Percentiles rank a stretch among this genome's conserved stretches.
These are phyloP conservation scores for Candida palmyrensis DNA, from an alignment of 805 yeast genomes.

Conservation along the genomic window DNA sequence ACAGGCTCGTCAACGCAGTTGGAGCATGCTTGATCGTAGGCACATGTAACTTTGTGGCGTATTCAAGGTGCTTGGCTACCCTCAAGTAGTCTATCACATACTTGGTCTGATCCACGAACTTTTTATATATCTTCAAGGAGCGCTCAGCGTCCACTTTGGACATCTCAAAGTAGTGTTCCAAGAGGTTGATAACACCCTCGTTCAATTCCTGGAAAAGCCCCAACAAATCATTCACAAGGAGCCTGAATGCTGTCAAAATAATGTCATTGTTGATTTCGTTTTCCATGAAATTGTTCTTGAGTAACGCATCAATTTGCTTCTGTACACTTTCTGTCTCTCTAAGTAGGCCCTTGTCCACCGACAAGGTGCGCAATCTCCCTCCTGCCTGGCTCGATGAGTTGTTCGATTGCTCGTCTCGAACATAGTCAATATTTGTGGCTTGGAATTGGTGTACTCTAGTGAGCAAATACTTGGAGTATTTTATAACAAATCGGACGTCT, in stretches of 20 bases:
- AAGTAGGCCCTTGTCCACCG: slow-evolving; percentile 74
- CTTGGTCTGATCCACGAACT: slow-evolving; percentile 79
- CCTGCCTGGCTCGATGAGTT: slow-evolving; percentile 41
- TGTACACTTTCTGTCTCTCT: slow-evolving; percentile 85
- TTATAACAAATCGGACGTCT: slow-evolving; percentile 53
- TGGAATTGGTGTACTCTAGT: slow-evolving; percentile 66
- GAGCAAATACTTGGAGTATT: slow-evolving; percentile 68
- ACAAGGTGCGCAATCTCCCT: slow-evolving; percentile 57
- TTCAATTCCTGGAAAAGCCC: slow-evolving; percentile 84
- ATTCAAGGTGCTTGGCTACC: slow-evolving; percentile 83
- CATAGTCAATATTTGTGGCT: slow-evolving; percentile 67
- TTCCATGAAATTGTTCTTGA: slow-evolving; percentile 72
- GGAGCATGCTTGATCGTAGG: slow-evolving; percentile 98
- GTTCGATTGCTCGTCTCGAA: slow-evolving; percentile 57
- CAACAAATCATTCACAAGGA: slow-evolving; percentile 85
- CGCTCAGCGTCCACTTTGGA: slow-evolving; percentile 80
- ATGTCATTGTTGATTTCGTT: slow-evolving; percentile 82
- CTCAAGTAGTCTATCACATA: slow-evolving; percentile 84
- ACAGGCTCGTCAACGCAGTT: slow-evolving; percentile 78
- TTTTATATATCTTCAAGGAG: slow-evolving; percentile 77
- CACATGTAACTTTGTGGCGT: slow-evolving; percentile 81
- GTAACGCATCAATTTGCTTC: slow-evolving; percentile 68
- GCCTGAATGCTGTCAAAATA: slow-evolving; percentile 74
- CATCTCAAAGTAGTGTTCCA: slow-evolving; percentile 95
- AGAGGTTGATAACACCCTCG: slow-evolving; percentile 90